phyloP scores from a whole-genome alignment of 495 filamentous ascomycete species.

The Cryomyces antarcticus region DNA sequence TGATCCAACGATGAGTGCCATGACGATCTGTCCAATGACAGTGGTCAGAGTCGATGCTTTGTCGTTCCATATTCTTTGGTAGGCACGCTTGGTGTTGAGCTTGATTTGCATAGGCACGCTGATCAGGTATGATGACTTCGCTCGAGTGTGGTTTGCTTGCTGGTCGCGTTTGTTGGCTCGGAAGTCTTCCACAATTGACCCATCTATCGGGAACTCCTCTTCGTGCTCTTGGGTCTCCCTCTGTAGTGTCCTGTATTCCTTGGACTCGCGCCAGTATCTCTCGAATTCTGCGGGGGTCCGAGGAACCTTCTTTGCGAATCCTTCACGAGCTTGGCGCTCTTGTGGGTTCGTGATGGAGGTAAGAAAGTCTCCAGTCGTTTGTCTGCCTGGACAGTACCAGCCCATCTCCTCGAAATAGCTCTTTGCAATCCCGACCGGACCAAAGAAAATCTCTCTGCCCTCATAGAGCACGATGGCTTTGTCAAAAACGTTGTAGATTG shows the following conservation, averaged over 20 bases:
- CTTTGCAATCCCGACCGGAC: constrained; percentile 11
- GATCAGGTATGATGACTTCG: constrained; percentile 26
- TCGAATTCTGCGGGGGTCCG: constrained; percentile 54
- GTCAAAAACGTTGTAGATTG: constrained; percentile 21
- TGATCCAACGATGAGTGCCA: constrained; percentile 25
- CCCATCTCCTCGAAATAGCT: constrained; percentile 32
- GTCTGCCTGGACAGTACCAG: constrained; percentile 35
- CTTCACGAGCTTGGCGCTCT: constrained; percentile 37
- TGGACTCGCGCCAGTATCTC: constrained; percentile 50
- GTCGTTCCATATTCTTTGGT: constrained; percentile 24
- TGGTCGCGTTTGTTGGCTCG: constrained; percentile 29
- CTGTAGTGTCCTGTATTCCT: constrained; percentile 42
- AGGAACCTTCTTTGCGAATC: constrained; percentile 43
- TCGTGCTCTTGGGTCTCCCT: constrained; percentile 55
- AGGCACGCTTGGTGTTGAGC: constrained; percentile 30
- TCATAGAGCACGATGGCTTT: constrained; percentile 22
- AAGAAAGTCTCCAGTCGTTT: constrained; percentile 51
- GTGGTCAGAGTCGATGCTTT: constrained; percentile 10
- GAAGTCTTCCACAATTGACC: constrained; percentile 24
- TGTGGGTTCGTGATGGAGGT: constrained; percentile 50
- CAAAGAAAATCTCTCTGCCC: constrained; percentile 23
- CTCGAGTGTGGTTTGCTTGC: constrained; percentile 15
- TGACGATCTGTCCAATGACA: constrained; percentile 9
- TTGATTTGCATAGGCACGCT: constrained; percentile 27
- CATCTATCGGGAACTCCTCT: constrained; percentile 36